Evolutionary conservation across 2,329 filamentous ascomycete genomes (phyloP).

Genomic region (Curvularia eragrostidis): DNA sequence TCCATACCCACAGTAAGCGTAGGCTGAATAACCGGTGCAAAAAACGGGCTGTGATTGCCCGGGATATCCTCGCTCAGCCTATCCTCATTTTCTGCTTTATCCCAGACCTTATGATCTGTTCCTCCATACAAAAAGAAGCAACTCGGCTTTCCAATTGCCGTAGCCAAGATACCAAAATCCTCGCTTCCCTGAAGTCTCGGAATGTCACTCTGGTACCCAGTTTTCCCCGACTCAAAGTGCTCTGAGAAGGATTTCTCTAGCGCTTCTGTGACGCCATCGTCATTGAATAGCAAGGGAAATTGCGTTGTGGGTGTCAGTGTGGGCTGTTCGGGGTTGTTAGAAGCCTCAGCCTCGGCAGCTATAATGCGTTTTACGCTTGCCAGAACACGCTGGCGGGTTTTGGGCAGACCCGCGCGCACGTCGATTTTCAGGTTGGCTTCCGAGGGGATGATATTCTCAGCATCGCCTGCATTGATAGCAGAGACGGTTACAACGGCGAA

Average conservation of each 20-base stretch:
- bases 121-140: slow-evolving; percentile 66
- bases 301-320: slow-evolving; percentile 49
- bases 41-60: slow-evolving; percentile 65
- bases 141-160: slow-evolving; percentile 57
- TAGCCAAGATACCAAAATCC: slow-evolving; percentile 65
- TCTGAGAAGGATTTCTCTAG: slow-evolving; percentile 55
- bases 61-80: slow-evolving; percentile 58
- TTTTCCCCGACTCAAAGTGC: slow-evolving; percentile 51
- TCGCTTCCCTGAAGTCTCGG: slow-evolving; percentile 59
- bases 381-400: slow-evolving; percentile 58
- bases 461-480: slow-evolving; percentile 64
- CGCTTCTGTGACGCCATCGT: slow-evolving; percentile 51
- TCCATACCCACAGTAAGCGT: slow-evolving; percentile 62
- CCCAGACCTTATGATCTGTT: slow-evolving; percentile 58
- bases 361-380: slow-evolving; percentile 61
- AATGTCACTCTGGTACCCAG: slow-evolving; percentile 50
- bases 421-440: slow-evolving; percentile 63
- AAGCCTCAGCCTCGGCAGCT: slow-evolving; percentile 61
- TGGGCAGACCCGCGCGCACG: slow-evolving; percentile 57
- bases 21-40: slow-evolving; percentile 65
- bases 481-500: slow-evolving; percentile 66
- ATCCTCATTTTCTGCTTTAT: slow-evolving; percentile 56
- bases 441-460: slow-evolving; percentile 67
- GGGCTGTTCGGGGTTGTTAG: slow-evolving; percentile 54
- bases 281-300: slow-evolving; percentile 62